Evolutionary conservation across 148 eudicot genomes (phyloP).

Genomic region (Chenopodium berlandieri): DNA sequence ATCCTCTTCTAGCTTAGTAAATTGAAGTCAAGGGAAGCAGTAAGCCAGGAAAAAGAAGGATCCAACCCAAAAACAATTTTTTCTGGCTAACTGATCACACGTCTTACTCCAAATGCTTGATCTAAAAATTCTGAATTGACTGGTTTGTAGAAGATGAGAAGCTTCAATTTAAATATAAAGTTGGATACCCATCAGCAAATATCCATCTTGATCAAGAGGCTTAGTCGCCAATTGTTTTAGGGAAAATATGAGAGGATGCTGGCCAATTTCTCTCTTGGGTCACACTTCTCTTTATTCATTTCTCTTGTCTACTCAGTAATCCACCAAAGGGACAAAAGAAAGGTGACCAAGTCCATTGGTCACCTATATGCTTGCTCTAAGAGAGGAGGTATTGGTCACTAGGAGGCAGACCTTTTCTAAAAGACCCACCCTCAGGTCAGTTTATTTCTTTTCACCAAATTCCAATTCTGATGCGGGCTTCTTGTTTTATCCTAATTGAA

Average conservation of each 20-base stretch:
- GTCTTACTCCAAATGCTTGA: neutral
- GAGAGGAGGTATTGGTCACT: neutral
- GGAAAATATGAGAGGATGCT: neutral
- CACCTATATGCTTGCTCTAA: neutral
- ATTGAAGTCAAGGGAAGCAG: neutral
- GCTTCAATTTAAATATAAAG: neutral
- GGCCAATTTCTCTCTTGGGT: neutral
- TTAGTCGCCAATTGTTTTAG: neutral
- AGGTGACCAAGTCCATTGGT: neutral
- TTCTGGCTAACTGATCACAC: neutral
- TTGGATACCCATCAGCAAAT: neutral
- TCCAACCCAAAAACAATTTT: neutral
- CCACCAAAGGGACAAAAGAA: neutral
- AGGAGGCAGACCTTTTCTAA: neutral
- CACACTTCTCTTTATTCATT: neutral
- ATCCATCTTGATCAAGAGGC: neutral
- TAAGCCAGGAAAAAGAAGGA: neutral
- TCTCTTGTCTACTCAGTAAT: no score
- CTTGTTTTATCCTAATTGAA: neutral
- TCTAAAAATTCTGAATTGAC: neutral
- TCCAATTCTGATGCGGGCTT: neutral
- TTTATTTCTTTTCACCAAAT: neutral
- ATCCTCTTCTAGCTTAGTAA: neutral
- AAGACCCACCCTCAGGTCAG: neutral
- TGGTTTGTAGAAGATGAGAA: neutral